These are phyloP conservation scores for Annona squamosa DNA, from an alignment of 164 flowering plant species.

Conservation along the genomic window DNA sequence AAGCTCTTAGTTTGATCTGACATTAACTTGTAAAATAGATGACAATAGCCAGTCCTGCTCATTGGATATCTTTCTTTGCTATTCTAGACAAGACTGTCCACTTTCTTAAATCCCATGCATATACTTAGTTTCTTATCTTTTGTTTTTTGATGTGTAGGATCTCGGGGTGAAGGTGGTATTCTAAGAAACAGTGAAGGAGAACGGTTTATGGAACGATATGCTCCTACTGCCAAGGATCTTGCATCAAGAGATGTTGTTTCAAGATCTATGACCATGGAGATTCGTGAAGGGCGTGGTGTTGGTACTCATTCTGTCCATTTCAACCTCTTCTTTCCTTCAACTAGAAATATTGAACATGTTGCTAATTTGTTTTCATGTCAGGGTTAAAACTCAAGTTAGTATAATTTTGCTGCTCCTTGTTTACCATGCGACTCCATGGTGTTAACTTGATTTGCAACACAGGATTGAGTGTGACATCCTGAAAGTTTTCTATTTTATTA, in stretches of 20 bases:
- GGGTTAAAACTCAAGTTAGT: too few species aligned
- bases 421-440: too few species aligned
- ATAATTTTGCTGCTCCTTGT: too few species aligned
- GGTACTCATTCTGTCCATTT: slow-evolving; percentile 41
- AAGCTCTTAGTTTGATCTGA: background rate
- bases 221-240: slow-evolving; percentile 99
- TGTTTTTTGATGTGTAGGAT: slow-evolving; percentile 40
- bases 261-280: slow-evolving; percentile 99
- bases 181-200: slow-evolving; percentile 99
- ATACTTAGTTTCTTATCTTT: background rate
- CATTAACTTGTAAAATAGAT: background rate
- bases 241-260: slow-evolving; percentile 99
- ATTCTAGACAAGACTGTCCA: background rate
- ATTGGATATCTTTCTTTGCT: background rate
- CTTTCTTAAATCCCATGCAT: background rate
- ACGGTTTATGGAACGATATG: slow-evolving; percentile 99
- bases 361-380: too few species aligned
- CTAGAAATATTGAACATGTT: too few species aligned
- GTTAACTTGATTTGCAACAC: too few species aligned
- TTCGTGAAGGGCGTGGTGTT: slow-evolving; percentile 98
- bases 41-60: background rate
- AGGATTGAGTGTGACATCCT: too few species aligned
- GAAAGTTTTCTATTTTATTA: too few species aligned
- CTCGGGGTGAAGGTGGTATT: slow-evolving; percentile 99
- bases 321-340: background rate